Evolutionary conservation across 2,329 filamentous ascomycete species (phyloP).

Genomic region (Calonectria pauciramosa): DNA sequence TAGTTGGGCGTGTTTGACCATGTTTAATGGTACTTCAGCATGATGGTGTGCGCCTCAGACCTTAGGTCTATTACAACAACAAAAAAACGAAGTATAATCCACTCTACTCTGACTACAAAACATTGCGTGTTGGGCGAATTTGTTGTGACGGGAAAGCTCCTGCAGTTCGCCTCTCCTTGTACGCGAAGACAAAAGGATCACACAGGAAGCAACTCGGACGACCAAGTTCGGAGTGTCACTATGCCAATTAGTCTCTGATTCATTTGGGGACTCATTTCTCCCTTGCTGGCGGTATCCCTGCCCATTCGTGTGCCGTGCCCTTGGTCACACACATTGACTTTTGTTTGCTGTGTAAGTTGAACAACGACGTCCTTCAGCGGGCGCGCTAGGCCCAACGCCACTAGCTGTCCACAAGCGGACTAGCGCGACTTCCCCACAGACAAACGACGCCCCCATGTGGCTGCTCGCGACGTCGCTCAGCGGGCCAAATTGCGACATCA

Average conservation of each 20-base stretch:
- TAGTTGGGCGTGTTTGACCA: background rate
- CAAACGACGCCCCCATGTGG: conserved; percentile 16
- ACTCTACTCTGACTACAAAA: background rate
- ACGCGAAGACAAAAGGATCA: too few relatives aligned
- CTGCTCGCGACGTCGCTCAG: conserved; percentile 26
- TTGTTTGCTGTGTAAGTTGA: background rate
- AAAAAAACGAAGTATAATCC: background rate
- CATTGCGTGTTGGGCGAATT: background rate
- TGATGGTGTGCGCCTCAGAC: background rate
- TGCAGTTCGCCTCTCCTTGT: background rate
- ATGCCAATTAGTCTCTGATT: background rate
- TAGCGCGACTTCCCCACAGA: conserved; percentile 35
- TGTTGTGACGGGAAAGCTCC: background rate
- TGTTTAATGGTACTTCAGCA: background rate
- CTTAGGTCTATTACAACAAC: background rate
- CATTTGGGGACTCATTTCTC: background rate
- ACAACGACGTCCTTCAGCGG: background rate
- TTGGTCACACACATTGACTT: background rate
- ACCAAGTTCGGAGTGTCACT: background rate
- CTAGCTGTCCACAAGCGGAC: conserved; percentile 16
- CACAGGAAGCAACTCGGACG: too few relatives aligned
- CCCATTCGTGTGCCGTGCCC: background rate
- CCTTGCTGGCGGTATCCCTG: background rate
- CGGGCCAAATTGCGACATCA: conserved; percentile 39
- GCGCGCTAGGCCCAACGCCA: conserved; percentile 25